These are phyloP conservation scores for Trichosporon ovoides DNA, from an alignment of 1,284 basidiomycete species.

Conservation along the genomic window DNA sequence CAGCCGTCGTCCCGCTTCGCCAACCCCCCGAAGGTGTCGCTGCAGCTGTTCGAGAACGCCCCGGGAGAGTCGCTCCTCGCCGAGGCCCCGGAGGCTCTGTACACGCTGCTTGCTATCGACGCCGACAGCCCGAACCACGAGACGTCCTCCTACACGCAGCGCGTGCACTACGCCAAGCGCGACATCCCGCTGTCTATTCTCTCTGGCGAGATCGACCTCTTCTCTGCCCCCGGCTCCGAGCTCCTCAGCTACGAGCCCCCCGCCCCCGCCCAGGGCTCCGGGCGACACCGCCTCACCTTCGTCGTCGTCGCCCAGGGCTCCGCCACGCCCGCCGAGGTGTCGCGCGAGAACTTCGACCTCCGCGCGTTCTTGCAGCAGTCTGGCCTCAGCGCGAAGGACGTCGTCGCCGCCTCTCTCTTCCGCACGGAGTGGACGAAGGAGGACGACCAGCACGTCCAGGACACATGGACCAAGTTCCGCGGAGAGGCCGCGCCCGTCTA, in stretches of 20 bases:
- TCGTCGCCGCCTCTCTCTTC: slow-evolving; percentile 35
- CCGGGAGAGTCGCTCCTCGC: background rate
- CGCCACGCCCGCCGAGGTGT: too few relatives aligned
- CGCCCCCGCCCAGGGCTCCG: slow-evolving; percentile 34
- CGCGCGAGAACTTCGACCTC: slow-evolving; percentile 32
- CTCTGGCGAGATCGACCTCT: slow-evolving; percentile 50
- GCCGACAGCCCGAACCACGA: slow-evolving; percentile 75
- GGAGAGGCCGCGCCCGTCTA: slow-evolving; percentile 58
- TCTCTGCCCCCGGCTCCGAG: slow-evolving; percentile 27
- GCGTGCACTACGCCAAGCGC: slow-evolving; percentile 82
- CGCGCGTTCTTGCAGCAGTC: slow-evolving; percentile 25
- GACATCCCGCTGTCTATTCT: slow-evolving; percentile 71
- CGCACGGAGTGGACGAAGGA: slow-evolving; percentile 34
- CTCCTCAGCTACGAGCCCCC: slow-evolving; percentile 38
- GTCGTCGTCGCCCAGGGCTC: slow-evolving; percentile 31
- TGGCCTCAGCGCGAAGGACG: slow-evolving; percentile 16
- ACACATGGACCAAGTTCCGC: slow-evolving; percentile 24
- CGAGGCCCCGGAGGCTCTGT: slow-evolving; percentile 58
- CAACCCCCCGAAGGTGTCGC: slow-evolving; percentile 16
- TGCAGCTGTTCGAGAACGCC: slow-evolving; percentile 31
- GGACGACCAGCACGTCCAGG: slow-evolving; percentile 29
- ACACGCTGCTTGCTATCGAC: slow-evolving; percentile 84
- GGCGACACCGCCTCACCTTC: slow-evolving; percentile 38
- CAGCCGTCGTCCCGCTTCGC: slow-evolving; percentile 56
- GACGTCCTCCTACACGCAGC: slow-evolving; percentile 62